Evolutionary conservation across 1,284 basidiomycete genomes (phyloP).

Genomic region (Austroboletus niveus): DNA sequence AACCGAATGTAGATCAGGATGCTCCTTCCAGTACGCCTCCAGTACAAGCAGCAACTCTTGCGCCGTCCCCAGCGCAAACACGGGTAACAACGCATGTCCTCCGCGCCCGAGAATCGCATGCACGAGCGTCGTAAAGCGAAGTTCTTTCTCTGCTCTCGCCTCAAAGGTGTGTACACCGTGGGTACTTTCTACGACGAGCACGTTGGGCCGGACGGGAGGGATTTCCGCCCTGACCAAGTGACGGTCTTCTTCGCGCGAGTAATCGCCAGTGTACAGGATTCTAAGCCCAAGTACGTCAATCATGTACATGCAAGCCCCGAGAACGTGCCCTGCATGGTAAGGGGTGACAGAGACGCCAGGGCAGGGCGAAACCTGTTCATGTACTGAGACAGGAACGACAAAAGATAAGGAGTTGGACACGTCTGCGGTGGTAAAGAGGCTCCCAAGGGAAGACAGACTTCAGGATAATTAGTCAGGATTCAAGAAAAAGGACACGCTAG

Average conservation of each 20-base stretch:
- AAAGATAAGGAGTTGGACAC: conserved; percentile 87
- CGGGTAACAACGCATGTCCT: conserved; percentile 91
- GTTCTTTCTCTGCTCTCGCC: conserved; percentile 90
- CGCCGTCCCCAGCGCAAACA: conserved; percentile 94
- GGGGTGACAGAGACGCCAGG: conserved; percentile 94
- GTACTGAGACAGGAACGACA: conserved; percentile 93
- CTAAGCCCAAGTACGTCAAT: conserved; percentile 96
- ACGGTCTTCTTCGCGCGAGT: conserved; percentile 96
- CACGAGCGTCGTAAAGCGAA: conserved; percentile 87
- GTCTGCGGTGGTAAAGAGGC: conserved; percentile 86
- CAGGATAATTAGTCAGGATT: not conserved
- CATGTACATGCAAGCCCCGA: conserved; percentile 98
- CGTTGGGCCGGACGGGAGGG: conserved; percentile 88
- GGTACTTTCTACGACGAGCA: conserved; percentile 97
- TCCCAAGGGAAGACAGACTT: conserved; percentile 72
- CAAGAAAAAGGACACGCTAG: conserved; percentile 1
- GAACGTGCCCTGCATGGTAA: conserved; percentile 96
- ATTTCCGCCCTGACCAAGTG: conserved; percentile 97
- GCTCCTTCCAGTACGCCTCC: conserved; percentile 98
- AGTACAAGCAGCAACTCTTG: conserved; percentile 94
- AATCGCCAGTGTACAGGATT: conserved; percentile 97
- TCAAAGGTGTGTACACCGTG: conserved; percentile 96
- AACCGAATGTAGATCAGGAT: conserved; percentile 92
- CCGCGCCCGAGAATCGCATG: conserved; percentile 91
- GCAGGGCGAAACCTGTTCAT: conserved; percentile 92